These are phyloP conservation scores for Remersonia thermophila DNA, from an alignment of 2,329 filamentous ascomycete species.

Conservation along the genomic window DNA sequence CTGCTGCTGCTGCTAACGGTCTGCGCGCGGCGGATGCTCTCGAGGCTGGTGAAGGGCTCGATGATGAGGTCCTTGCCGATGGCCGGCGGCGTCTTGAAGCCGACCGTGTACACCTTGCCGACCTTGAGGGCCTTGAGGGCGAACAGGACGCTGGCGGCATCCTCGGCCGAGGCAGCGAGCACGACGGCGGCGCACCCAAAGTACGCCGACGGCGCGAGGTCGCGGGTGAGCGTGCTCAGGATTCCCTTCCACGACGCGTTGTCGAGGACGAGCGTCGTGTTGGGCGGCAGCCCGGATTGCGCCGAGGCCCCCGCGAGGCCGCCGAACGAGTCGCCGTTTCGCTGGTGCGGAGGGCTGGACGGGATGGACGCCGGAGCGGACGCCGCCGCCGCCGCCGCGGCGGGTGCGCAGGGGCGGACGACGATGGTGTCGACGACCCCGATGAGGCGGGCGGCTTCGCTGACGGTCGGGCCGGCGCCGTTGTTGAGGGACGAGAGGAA, in stretches of 20 bases:
- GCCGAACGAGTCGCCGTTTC: conserved; percentile 17
- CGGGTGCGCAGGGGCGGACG: conserved; percentile 39
- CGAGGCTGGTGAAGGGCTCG: conserved; percentile 68
- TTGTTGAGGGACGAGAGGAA: conserved; percentile 40
- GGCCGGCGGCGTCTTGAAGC: conserved; percentile 53
- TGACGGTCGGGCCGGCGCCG: conserved; percentile 45
- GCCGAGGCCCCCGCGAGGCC: conserved; percentile 5
- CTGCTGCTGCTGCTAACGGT: too few relatives aligned
- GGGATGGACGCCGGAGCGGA: conserved; percentile 36
- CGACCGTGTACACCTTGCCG: conserved; percentile 71
- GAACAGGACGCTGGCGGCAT: conserved; percentile 68
- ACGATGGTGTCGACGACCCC: conserved; percentile 75
- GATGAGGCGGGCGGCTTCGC: conserved; percentile 65
- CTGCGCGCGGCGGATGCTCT: conserved; percentile 44
- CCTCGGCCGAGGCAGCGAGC: conserved; percentile 58
- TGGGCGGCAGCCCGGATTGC: conserved; percentile 31
- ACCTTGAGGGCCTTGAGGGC: conserved; percentile 65
- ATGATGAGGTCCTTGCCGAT: conserved; percentile 57
- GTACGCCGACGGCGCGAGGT: conserved; percentile 74
- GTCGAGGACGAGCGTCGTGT: conserved; percentile 55
- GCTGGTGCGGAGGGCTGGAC: conserved; percentile 33
- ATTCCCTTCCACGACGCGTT: conserved; percentile 83
- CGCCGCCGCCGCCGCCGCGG: conserved; percentile 28
- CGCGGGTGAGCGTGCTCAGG: conserved; percentile 64
- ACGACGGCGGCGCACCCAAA: conserved; percentile 63